Evolutionary conservation across 1,139 yeast genomes (phyloP), one percentile per base, ranked within the genome.

Genomic region (Candida dubliniensis): DNA sequence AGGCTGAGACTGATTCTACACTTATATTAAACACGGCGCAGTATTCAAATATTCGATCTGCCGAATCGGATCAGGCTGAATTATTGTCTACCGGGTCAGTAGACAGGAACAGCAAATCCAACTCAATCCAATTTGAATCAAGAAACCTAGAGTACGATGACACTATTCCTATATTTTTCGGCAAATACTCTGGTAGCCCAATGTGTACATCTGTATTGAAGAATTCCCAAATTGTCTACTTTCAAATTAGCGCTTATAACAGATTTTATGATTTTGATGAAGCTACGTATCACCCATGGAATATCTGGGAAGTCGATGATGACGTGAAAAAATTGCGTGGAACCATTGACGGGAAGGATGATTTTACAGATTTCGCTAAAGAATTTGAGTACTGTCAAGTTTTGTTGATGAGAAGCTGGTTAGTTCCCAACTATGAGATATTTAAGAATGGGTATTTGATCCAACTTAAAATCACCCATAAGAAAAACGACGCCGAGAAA

Each of bases 361-460:
- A 47, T 30, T 46, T 46, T 27, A 29, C n/a, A n/a, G 29, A 30
- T 18, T 42, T 46, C 30, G 34, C 48, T 10, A 31, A 39, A 8
- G 41, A 36, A 4, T 45, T 42, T 29, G 11, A 34, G 8, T 36
- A 40, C 23, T 11, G 34, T 4, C 37, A 46, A 24, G 34, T 31
- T 18, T 33, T 42, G 10, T 23, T 49, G 11, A 49, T 49, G 51
- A 40, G 47, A 29, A 32, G 44, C 23, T 32, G 34, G 34, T 44
- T 46, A 32, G 42, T 49, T 12, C 51, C 51, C 11, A 45, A 43
- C 23, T 40, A 42, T 34, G 31, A 38, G 9, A 43, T 34, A 15
- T 46, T 46, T 32, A 46, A 44, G 25, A 49, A 46, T 34, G 49
- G 53, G 4, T 49, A 49, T 38, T 42, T 44, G n/a, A 42, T 49